A percentile compares a stretch with the other conserved stretches of the same genome.
phyloP scores from a whole-genome alignment of 345 rosid genomes.

The Syzygium jambos region DNA sequence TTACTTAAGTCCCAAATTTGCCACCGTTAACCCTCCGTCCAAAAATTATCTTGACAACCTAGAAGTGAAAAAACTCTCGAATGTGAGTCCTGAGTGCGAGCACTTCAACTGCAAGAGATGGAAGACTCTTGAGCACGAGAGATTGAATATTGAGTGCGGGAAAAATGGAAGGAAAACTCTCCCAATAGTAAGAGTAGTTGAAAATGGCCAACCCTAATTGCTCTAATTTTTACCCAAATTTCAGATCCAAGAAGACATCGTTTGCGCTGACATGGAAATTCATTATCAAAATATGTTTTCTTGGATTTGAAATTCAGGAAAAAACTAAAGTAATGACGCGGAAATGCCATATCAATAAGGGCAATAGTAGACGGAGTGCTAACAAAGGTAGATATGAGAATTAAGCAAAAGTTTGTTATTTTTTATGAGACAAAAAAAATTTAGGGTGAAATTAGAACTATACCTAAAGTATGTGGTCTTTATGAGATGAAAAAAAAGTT shows the following conservation, averaged over 20 bases:
- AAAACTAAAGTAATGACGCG: not conserved
- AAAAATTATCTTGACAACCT: not conserved
- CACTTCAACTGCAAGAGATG: not conserved
- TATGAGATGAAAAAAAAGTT: no score
- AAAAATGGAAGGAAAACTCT: not conserved
- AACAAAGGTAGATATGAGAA: not conserved
- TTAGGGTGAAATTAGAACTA: not conserved
- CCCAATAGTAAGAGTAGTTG: not conserved
- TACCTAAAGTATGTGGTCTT: not conserved
- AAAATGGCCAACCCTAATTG: not conserved
- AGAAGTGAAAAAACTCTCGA: not conserved
- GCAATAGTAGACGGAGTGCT: not conserved
- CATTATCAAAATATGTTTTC: not conserved
- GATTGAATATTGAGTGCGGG: not conserved
- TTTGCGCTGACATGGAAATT: no score
- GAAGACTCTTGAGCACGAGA: not conserved
- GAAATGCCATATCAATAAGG: not conserved
- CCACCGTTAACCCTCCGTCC: not conserved
- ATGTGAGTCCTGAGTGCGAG: accelerated
- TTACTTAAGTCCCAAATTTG: not conserved
- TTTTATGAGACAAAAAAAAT: no score
- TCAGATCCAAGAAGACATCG: not conserved
- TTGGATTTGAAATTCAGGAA: not conserved
- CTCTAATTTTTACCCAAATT: not conserved
- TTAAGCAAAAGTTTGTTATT: not conserved